These are phyloP conservation scores for Prunus dulcis DNA, from an alignment of 306 rosid genomes.

Conservation along the genomic window DNA sequence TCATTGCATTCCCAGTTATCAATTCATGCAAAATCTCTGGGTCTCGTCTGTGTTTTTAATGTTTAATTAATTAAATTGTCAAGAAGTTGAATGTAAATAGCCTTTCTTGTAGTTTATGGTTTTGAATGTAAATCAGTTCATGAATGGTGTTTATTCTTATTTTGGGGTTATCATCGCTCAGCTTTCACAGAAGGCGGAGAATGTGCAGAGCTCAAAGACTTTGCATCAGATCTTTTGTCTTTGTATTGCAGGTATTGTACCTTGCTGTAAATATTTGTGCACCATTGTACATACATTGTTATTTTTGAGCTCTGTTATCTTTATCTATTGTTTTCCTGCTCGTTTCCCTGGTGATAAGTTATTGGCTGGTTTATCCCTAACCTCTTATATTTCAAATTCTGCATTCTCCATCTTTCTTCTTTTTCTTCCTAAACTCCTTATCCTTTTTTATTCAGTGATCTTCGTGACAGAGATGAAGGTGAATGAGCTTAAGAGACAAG, in stretches of 20 bases:
- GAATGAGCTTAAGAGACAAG: constrained; percentile 42
- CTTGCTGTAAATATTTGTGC: not conserved
- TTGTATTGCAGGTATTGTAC: constrained; percentile 67
- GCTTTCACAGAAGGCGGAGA: constrained; percentile 26
- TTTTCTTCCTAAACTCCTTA: not conserved
- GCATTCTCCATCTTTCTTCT: not conserved
- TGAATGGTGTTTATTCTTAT: not conserved
- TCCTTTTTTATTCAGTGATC: constrained; percentile 31
- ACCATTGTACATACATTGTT: not conserved
- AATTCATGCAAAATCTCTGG: not conserved
- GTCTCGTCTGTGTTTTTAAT: not conserved
- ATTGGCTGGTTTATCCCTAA: not conserved
- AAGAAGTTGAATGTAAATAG: not conserved
- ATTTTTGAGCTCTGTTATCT: not conserved
- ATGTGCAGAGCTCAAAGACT: constrained; percentile 44
- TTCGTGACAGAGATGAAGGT: constrained; percentile 41
- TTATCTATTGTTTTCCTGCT: too few relatives aligned
- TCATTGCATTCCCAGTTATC: not conserved
- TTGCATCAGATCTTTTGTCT: constrained; percentile 63
- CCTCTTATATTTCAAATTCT: not conserved
- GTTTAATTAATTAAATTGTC: not conserved
- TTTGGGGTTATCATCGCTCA: not conserved
- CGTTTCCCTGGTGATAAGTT: too few relatives aligned
- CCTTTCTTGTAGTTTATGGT: not conserved
- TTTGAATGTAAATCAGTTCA: not conserved